Evolutionary conservation across 2,329 filamentous ascomycete species (phyloP).

Genomic region (Colletotrichum gigasporum): DNA sequence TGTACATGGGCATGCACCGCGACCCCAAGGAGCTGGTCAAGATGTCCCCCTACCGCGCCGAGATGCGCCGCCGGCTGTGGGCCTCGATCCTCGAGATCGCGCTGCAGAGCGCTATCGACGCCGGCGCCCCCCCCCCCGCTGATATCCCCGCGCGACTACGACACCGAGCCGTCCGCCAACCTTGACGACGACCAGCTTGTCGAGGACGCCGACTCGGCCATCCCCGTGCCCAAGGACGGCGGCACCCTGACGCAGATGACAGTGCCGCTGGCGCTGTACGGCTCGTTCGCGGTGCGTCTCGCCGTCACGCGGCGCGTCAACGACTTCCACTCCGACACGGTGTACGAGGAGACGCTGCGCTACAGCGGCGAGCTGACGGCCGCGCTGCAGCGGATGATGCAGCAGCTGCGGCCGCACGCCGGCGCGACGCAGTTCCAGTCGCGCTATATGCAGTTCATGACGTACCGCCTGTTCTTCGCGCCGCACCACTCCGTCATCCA

Average conservation of each 20-base stretch:
- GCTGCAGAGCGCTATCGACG: conserved; percentile 60
- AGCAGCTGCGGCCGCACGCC: conserved; percentile 37
- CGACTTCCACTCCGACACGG: conserved; percentile 51
- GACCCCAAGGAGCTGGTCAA: conserved; percentile 61
- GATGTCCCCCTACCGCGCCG: conserved; percentile 57
- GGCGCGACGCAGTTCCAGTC: conserved; percentile 50
- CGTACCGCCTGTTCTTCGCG: conserved; percentile 59
- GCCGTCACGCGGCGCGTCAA: conserved; percentile 56
- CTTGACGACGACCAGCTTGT: conserved; percentile 61
- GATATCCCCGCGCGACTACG: conserved; percentile 56
- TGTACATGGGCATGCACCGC: conserved; percentile 67
- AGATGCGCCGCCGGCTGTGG: conserved; percentile 67
- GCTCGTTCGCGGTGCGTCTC: conserved; percentile 54
- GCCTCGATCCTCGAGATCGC: conserved; percentile 64
- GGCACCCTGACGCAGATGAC: conserved; percentile 57
- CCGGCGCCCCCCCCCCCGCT: conserved; percentile 61
- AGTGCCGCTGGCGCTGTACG: conserved; percentile 55
- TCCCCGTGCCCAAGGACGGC: conserved; percentile 34
- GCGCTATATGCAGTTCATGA: conserved; percentile 51
- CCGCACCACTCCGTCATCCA: conserved; percentile 63
- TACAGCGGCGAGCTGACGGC: conserved; percentile 55
- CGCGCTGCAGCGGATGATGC: conserved; percentile 47
- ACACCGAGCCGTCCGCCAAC: conserved; percentile 59
- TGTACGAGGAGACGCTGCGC: conserved; percentile 58
- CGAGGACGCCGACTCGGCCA: conserved; percentile 41